Evolutionary conservation across 441 rosid species (phyloP), one percentile per base, ranked within the genome.

Genomic region (Pelargonium myrrhifolium): DNA sequence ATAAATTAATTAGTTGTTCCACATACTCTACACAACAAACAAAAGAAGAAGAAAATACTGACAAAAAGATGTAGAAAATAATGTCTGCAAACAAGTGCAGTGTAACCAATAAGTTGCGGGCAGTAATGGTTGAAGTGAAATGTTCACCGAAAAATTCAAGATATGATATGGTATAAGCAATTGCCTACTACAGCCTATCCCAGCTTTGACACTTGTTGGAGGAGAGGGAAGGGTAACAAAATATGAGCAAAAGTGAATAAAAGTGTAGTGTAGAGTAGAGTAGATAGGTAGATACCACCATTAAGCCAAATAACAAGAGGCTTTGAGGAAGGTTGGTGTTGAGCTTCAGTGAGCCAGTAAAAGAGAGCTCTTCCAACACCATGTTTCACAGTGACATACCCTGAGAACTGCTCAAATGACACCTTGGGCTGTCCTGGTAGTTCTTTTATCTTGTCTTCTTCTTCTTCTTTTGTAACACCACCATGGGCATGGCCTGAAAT

Each of bases 371-470:
- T 83, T 4, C 97, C 99, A 28, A 79, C 87, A 68, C 11, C 69
- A 64, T 77, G 70, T 74, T 85, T 75, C 26, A 89, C 97, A 37
- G 89, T 78, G 56, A 94, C 95, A 67, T 94, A 94, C 55, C 99
- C 99, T 8, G 99, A 89, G 83, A 86, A 94, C 55, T 94, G 98
- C 39, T 85, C 85, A 66, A 94, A 94, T 17, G 91, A 76, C 64
- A 94, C 96, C 15, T 81, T 77, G 24, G 99, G 99, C 62, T 92
- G 99, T 8, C 97, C 99, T 24, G 99, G 99, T 76, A 94, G 97
- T 71, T 89, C 76, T 35, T 80, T 31, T 56, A 94, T 92, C 70
- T 89, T 81, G 79, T 87, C 92, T 1, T 79, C 85, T 72, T 83
- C 92, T 65, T 82, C 93, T 75, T 79, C 81, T 58, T 64, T 68